These are phyloP conservation scores for Citrus glauca DNA, from an alignment of 345 rosid genomes.

Conservation along the genomic window DNA sequence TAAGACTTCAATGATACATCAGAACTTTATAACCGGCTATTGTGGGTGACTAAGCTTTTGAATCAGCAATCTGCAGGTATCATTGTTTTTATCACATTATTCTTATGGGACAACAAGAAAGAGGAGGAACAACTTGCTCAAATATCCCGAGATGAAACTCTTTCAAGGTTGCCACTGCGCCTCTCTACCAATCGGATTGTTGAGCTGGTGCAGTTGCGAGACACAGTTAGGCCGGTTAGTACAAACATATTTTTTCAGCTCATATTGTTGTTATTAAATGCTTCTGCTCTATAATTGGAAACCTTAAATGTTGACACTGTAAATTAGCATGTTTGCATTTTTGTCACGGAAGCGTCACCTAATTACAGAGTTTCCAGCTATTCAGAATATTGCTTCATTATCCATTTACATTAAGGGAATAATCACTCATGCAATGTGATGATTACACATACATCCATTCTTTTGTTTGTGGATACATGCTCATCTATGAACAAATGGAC, in stretches of 20 bases:
- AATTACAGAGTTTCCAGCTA: neutral
- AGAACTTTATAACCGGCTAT: constrained; percentile 19
- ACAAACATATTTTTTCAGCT: constrained; percentile 3
- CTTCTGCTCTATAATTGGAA: constrained; percentile 6
- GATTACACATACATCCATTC: neutral
- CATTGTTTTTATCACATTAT: constrained; percentile 62
- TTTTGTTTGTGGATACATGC: neutral
- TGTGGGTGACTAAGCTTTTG: constrained; percentile 52
- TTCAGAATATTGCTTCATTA: neutral
- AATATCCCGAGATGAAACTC: constrained; percentile 82
- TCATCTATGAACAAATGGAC: neutral
- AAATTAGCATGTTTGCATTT: neutral
- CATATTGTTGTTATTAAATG: neutral
- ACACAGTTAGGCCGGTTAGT: constrained; percentile 90
- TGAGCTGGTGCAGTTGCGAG: constrained; percentile 94
- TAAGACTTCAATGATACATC: neutral
- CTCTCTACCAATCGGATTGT: constrained; percentile 89
- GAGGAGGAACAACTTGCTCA: constrained; percentile 96
- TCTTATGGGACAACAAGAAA: constrained; percentile 90
- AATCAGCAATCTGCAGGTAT: constrained; percentile 84
- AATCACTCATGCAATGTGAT: neutral
- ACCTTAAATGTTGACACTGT: neutral
- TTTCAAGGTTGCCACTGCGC: constrained; percentile 87
- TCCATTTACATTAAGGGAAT: neutral
- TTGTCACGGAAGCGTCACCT: neutral